phyloP scores from a whole-genome alignment of 192 early-diverging fungal species.

The Coemansia reversa region DNA sequence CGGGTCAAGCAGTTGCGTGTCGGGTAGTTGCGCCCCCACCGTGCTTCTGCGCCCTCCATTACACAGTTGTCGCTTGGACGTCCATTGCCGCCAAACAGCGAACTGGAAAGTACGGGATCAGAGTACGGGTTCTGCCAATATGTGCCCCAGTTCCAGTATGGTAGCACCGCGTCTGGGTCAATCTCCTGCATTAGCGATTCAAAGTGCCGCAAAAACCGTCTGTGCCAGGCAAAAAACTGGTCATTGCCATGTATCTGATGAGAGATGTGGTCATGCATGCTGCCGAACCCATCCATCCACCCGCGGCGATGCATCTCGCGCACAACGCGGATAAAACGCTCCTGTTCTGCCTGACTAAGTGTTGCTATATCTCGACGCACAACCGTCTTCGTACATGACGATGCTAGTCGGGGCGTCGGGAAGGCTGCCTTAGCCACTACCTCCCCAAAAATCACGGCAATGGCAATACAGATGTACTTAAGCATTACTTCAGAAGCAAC shows the following conservation, averaged over 20 bases:
- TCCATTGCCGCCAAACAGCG: slow-evolving; percentile 49
- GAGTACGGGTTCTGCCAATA: slow-evolving; percentile 53
- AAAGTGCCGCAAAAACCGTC: slow-evolving; percentile 55
- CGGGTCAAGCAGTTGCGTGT: slow-evolving; percentile 48
- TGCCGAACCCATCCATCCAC: slow-evolving; percentile 57
- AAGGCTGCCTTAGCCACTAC: slow-evolving; percentile 33
- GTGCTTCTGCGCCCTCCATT: slow-evolving; percentile 53
- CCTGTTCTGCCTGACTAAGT: slow-evolving; percentile 27
- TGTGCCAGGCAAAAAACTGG: slow-evolving; percentile 58
- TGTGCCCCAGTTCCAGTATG: slow-evolving; percentile 68
- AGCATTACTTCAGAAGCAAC: slow-evolving; percentile 18
- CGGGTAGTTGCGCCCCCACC: slow-evolving; percentile 55
- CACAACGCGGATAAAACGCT: slow-evolving; percentile 39
- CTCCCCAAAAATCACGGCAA: slow-evolving; percentile 23
- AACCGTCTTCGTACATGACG: slow-evolving; percentile 24
- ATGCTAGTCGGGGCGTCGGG: slow-evolving; percentile 41
- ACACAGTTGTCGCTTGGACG: slow-evolving; percentile 53
- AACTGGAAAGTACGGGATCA: slow-evolving; percentile 34
- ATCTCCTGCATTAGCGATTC: slow-evolving; percentile 54
- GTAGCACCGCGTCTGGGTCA: slow-evolving; percentile 54
- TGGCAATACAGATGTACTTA: slow-evolving; percentile 40
- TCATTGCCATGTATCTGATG: slow-evolving; percentile 56
- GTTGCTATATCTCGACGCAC: slow-evolving; percentile 43
- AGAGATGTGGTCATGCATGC: slow-evolving; percentile 54
- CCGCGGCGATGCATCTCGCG: slow-evolving; percentile 55